Percentiles rank a stretch among this genome's conserved stretches.
These are phyloP conservation scores for Thielaviopsis euricoi DNA, from an alignment of 2,329 filamentous ascomycete species.

Conservation along the genomic window DNA sequence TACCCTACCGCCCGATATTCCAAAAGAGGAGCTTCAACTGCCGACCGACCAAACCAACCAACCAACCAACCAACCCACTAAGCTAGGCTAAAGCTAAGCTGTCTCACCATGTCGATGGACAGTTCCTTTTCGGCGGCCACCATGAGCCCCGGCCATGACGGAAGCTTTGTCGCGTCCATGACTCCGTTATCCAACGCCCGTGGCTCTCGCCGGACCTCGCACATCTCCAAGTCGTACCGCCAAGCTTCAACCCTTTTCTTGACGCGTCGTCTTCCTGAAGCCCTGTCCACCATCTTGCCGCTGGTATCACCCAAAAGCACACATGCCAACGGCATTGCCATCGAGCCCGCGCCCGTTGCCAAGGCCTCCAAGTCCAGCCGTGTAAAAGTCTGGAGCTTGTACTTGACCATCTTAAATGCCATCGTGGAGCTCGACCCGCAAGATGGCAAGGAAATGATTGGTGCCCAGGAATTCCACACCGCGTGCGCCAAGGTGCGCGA, in stretches of 20 bases:
- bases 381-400: slow-evolving; percentile 95
- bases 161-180: slow-evolving; percentile 44
- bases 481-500: slow-evolving; percentile 74
- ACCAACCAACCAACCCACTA: slow-evolving; percentile 4
- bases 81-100: too few relatives aligned
- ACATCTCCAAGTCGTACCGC: slow-evolving; percentile 83
- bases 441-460: slow-evolving; percentile 80
- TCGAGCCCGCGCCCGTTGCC: slow-evolving; percentile 55
- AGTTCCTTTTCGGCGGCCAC: slow-evolving; percentile 25
- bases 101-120: slow-evolving; percentile 31
- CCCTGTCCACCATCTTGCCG: slow-evolving; percentile 68
- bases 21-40: background rate
- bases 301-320: slow-evolving; percentile 49
- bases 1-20: background rate
- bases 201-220: slow-evolving; percentile 42
- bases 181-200: slow-evolving; percentile 47
- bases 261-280: slow-evolving; percentile 82
- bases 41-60: background rate
- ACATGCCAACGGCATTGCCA: slow-evolving; percentile 27
- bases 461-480: slow-evolving; percentile 66
- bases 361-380: slow-evolving; percentile 65
- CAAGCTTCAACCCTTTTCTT: slow-evolving; percentile 89
- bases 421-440: slow-evolving; percentile 78
- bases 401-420: slow-evolving; percentile 82
- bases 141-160: slow-evolving; percentile 27